Evolutionary conservation across 208 protist genomes (phyloP), one percentile per base, ranked within the genome.

Genomic region (Trypanosoma scelopori): DNA sequence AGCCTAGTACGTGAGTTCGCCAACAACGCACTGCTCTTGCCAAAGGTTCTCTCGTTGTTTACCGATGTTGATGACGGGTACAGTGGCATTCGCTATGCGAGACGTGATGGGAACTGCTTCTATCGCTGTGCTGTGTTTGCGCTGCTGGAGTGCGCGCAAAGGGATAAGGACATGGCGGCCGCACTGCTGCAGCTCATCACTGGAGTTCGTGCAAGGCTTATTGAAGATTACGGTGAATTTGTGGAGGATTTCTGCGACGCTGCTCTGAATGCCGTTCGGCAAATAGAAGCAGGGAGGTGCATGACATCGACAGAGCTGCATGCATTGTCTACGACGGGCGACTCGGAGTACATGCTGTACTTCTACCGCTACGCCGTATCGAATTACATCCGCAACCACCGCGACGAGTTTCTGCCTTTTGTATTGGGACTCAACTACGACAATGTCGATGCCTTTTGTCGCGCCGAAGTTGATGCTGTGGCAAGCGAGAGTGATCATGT

Each of bases 61-160:
- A 42, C 47, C 16, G 43, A 48, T 7, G n/a, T 0, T 35, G 27
- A 37, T 7, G 32, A 37, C 32, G 7, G 55, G 18, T 51, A 73
- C 52, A 75, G 62, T 1, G 65, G 52, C 11, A 84, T 95, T 50
- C 81, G 84, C 13, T 93, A 90, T 50, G 71, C 79, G 0, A 71
- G 89, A 12, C 76, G 89, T 11, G 89, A 95, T 55, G 89, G 89
- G n/a, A 93, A 91, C 61, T 95, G 89, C 72, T 95, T 95, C 63
- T 95, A 85, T 62, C 85, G 89, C 13, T 87, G 82, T 42, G 77
- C 75, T n/a, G 60, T 74, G 20, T 95, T 92, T 51, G 66, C 71
- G 3, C 42, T 93, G n/a, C 76, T 82, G 16, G 69, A 84, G 48
- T 43, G 79, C 3, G 51, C 81, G 46, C 68, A 82, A 5, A 47